Evolutionary conservation across 495 filamentous ascomycete species (phyloP).

Genomic region (Xylaria palmicola): DNA sequence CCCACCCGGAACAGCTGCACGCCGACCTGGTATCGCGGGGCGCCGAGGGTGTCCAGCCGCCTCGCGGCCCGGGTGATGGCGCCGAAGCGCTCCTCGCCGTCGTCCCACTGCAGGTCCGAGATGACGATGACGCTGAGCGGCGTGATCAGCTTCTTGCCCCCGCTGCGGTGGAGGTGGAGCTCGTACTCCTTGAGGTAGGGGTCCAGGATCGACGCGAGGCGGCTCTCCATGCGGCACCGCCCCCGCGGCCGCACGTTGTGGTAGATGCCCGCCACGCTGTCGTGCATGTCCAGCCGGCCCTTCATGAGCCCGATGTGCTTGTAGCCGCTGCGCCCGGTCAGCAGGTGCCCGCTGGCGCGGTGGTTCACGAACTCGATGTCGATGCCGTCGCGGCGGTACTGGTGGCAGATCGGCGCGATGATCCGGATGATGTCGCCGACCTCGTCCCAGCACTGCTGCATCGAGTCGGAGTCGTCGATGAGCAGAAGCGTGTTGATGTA

Average conservation of each 20-base stretch:
- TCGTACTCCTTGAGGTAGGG: slow-evolving; percentile 48
- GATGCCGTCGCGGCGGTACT: slow-evolving; percentile 74
- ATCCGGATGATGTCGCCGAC: slow-evolving; percentile 64
- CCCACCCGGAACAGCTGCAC: slow-evolving; percentile 92
- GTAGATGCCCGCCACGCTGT: slow-evolving; percentile 59
- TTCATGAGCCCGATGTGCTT: slow-evolving; percentile 64
- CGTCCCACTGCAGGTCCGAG: slow-evolving; percentile 58
- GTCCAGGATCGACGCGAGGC: slow-evolving; percentile 64
- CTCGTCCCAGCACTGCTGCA: slow-evolving; percentile 74
- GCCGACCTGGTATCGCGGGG: slow-evolving; percentile 74
- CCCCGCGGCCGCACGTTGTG: slow-evolving; percentile 16
- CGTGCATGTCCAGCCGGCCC: slow-evolving; percentile 49
- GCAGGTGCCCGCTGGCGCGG: slow-evolving; percentile 29
- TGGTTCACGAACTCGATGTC: slow-evolving; percentile 84
- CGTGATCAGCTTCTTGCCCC: slow-evolving; percentile 49
- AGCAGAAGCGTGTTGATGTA: slow-evolving; percentile 79
- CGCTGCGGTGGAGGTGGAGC: slow-evolving; percentile 25
- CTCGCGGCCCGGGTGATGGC: slow-evolving; percentile 63
- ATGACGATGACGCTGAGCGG: slow-evolving; percentile 85
- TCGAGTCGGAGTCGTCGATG: slow-evolving; percentile 85
- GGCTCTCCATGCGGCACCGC: slow-evolving; percentile 51
- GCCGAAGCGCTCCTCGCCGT: slow-evolving; percentile 51
- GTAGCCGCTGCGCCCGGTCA: slow-evolving; percentile 53
- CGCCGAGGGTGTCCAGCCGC: slow-evolving; percentile 65
- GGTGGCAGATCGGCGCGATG: slow-evolving; percentile 74